phyloP scores from a whole-genome alignment of 2,329 filamentous ascomycete species.

The Chrysoporthe austroafricana region DNA sequence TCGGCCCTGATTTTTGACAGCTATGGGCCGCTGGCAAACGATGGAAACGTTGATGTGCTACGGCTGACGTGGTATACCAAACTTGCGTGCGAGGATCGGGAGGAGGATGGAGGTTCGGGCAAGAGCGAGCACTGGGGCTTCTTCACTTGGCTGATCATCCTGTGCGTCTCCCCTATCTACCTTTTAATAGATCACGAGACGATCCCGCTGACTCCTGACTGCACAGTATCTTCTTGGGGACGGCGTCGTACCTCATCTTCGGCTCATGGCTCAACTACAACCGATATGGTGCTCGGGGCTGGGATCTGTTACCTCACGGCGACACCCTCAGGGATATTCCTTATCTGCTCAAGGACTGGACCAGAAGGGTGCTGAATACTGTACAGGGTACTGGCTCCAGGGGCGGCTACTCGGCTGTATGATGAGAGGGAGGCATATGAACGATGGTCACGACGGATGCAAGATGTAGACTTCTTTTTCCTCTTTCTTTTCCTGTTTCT shows the following conservation, averaged over 20 bases:
- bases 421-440: not conserved
- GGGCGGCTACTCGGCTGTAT: constrained; percentile 95
- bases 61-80: constrained; percentile 85
- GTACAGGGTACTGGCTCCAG: constrained; percentile 82
- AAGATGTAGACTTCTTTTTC: not conserved
- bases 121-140: constrained; percentile 75
- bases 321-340: constrained; percentile 92
- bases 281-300: constrained; percentile 90
- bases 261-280: constrained; percentile 99
- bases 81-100: constrained; percentile 72
- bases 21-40: constrained; percentile 65
- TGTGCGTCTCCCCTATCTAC: constrained; percentile 60
- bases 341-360: constrained; percentile 89
- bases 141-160: constrained; percentile 95
- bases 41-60: constrained; percentile 64
- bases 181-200: not conserved
- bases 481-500: not conserved
- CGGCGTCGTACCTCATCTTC: constrained; percentile 92
- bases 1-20: constrained; percentile 76
- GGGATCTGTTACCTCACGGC: constrained; percentile 91
- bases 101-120: constrained; percentile 43
- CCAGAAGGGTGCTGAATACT: constrained; percentile 76
- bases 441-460: constrained; percentile 1
- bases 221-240: constrained; percentile 79
- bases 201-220: constrained; percentile 27